These are phyloP conservation scores for Candida sphagnicola DNA, from an alignment of 805 yeast genomes.

Conservation along the genomic window DNA sequence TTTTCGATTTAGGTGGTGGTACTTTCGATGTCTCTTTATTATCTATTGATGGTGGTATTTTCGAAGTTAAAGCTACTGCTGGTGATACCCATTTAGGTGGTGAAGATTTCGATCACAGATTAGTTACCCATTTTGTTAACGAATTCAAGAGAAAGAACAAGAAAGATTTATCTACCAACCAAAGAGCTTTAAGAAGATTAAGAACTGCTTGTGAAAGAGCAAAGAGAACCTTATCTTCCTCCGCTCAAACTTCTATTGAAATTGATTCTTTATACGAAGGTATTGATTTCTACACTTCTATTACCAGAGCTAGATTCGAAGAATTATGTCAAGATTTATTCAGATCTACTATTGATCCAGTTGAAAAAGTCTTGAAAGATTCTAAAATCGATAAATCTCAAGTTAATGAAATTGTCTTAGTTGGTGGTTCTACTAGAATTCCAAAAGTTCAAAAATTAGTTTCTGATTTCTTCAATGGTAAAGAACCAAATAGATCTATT, in stretches of 20 bases:
- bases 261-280: constrained; percentile 94
- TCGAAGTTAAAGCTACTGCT: constrained; percentile 47
- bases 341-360: constrained; percentile 93
- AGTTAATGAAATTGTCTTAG: constrained; percentile 89
- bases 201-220: constrained; percentile 99
- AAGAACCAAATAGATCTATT: constrained; percentile 94
- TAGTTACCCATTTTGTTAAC: constrained; percentile 86
- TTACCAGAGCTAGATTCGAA: constrained; percentile 97
- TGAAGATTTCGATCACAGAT: constrained; percentile 97
- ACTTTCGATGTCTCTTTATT: constrained; percentile 45
- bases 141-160: constrained; percentile 98
- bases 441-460: constrained; percentile 95
- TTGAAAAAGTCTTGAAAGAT: constrained; percentile 90
- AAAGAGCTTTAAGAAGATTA: constrained; percentile 96
- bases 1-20: constrained; percentile 50
- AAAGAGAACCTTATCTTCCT: constrained; percentile 95
- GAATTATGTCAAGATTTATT: constrained; percentile 91
- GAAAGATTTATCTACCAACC: constrained; percentile 89
- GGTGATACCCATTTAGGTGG: constrained; percentile 70
- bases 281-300: constrained; percentile 91
- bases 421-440: constrained; percentile 98
- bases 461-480: constrained; percentile 95
- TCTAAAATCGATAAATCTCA: constrained; percentile 85
- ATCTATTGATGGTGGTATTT: constrained; percentile 46
- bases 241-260: constrained; percentile 93